Percentiles rank a stretch among this genome's conserved stretches.
Evolutionary conservation across 73 alveolate species (phyloP).

Genomic region (Stentor coeruleus): DNA sequence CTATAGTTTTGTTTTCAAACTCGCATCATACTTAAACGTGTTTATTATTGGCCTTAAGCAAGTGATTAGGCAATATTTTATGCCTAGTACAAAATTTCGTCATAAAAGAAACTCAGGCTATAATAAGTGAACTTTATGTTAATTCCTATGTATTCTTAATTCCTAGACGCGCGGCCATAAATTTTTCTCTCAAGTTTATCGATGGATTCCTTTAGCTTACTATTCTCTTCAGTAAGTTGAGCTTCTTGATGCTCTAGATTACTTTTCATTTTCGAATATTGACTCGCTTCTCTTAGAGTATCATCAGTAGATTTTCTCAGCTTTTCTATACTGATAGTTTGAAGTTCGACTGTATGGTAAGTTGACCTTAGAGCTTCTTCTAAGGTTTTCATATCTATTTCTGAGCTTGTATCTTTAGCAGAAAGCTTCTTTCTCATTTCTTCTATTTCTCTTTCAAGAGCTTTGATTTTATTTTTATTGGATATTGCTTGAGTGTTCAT

Average conservation of each 20-base stretch:
- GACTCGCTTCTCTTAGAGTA: background rate
- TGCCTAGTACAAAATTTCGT: no score
- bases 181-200: conserved; percentile 16
- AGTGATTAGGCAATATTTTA: no score
- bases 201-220: background rate
- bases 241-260: background rate
- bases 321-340: conserved; percentile 5
- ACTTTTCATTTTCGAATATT: background rate
- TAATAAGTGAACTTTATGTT: no score
- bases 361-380: conserved; percentile 13
- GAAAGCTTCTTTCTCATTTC: background rate
- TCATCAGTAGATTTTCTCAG: background rate
- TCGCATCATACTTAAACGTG: no score
- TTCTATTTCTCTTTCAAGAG: background rate
- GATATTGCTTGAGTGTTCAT: background rate
- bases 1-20: no score
- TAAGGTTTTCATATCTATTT: background rate
- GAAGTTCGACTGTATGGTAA: conserved; percentile 6
- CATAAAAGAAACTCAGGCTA: no score
- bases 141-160: no score
- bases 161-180: background rate
- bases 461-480: background rate
- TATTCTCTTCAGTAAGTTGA: background rate
- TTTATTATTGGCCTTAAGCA: no score
- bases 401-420: background rate